These are phyloP conservation scores for Sicyos baderoa DNA, from an alignment of 306 rosid genomes.

Conservation along the genomic window DNA sequence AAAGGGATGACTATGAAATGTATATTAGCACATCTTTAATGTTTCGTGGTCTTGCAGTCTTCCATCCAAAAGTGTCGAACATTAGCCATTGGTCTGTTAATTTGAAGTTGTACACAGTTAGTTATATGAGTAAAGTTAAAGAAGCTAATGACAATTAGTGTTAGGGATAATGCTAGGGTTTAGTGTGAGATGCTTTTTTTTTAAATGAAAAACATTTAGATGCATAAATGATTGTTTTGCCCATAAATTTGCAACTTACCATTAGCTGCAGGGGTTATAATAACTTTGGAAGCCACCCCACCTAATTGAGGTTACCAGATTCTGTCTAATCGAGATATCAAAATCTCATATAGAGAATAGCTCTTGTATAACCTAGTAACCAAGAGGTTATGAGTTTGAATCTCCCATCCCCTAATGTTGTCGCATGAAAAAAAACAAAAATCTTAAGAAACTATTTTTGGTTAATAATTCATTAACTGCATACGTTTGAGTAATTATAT, in stretches of 20 bases:
- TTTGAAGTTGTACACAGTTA: no score
- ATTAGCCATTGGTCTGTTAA: not conserved
- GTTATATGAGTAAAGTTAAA: not conserved
- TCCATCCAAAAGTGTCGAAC: no score
- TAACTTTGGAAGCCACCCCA: not conserved
- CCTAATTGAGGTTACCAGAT: not conserved
- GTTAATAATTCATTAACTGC: constrained; percentile 7
- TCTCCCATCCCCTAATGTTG: no score
- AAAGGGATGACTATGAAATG: no score
- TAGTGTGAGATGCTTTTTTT: not conserved
- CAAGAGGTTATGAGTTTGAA: no score
- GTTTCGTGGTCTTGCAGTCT: no score
- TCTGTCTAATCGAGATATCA: not conserved
- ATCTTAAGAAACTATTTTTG: constrained; percentile 19
- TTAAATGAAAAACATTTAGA: no score
- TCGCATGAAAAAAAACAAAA: not conserved
- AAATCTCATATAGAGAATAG: no score
- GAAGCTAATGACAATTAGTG: not conserved
- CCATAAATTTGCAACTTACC: not conserved
- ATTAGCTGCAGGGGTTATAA: not conserved
- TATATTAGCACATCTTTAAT: no score
- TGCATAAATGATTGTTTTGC: not conserved
- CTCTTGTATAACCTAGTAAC: no score
- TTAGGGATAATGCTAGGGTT: not conserved
- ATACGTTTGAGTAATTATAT: constrained; percentile 4